Evolutionary conservation across 768 basidiomycete genomes (phyloP).

Genomic region (Grammothele lineata): DNA sequence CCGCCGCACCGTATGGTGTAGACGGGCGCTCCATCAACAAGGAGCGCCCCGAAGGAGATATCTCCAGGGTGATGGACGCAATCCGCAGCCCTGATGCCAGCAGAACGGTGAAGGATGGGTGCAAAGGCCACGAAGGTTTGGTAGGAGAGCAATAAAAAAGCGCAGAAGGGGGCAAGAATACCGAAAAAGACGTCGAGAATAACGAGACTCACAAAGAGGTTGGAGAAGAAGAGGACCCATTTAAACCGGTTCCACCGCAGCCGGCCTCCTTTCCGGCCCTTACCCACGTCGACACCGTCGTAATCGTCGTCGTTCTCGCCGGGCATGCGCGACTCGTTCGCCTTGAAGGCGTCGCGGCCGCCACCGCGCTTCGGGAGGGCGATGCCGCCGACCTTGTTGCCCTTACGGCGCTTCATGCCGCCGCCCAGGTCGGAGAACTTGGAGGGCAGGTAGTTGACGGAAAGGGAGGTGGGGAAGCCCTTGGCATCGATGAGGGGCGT

Average conservation of each 20-base stretch:
- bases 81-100: no score
- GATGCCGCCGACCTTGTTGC: conserved; percentile 31
- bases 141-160: no score
- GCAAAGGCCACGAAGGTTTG: no score
- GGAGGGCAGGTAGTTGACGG: conserved; percentile 69
- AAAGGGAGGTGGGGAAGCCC: conserved; percentile 37
- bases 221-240: conserved; percentile 70
- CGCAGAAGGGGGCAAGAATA: no score
- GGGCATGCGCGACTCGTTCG: conserved; percentile 36
- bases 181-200: neutral
- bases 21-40: no score
- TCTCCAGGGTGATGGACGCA: no score
- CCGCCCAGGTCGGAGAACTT: conserved; percentile 57
- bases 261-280: conserved; percentile 29
- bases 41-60: no score
- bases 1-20: no score
- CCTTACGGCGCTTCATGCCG: conserved; percentile 37
- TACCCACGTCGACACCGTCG: conserved; percentile 36
- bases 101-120: no score
- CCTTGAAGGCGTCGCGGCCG: conserved; percentile 55
- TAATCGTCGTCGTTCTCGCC: conserved; percentile 35
- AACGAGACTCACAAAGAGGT: conserved; percentile 42
- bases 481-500: conserved; percentile 20
- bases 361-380: conserved; percentile 60
- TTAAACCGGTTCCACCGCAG: conserved; percentile 84